Conservation (phyloP, 73 alveolate species). For the Halteria grandinella region DNA sequence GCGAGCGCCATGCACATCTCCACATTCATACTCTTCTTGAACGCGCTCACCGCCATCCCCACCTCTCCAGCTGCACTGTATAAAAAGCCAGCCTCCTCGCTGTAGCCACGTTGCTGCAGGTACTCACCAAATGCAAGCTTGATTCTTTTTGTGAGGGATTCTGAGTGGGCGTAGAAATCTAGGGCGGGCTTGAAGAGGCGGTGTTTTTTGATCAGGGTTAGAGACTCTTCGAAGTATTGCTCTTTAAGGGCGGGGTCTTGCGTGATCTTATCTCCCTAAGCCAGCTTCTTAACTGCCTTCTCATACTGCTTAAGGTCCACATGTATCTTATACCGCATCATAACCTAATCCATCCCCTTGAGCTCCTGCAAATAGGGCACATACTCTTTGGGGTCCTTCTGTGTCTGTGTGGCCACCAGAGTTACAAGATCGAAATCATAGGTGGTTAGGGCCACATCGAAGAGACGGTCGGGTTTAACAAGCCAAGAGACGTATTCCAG, state of each 20-base stretch:
- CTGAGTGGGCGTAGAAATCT: conserved; percentile 66
- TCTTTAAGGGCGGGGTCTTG: no score
- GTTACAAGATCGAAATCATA: conserved; percentile 97
- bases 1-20: conserved; percentile 64
- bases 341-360: conserved; percentile 73
- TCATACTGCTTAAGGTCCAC: conserved; percentile 80
- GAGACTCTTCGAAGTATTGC: conserved; percentile 78
- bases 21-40: conserved; percentile 52
- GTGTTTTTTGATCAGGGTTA: conserved; percentile 76
- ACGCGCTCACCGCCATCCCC: conserved; percentile 59
- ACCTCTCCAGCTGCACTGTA: conserved; percentile 60
- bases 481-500: conserved; percentile 97
- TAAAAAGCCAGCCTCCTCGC: conserved; percentile 77
- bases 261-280: conserved; percentile 84
- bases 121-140: conserved; percentile 85
- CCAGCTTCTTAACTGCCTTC: conserved; percentile 81
- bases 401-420: conserved; percentile 93
- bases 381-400: conserved; percentile 98
- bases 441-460: conserved; percentile 96
- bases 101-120: conserved; percentile 63
- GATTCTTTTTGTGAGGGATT: conserved; percentile 59
- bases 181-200: conserved; percentile 85
- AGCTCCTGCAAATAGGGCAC: conserved; percentile 86
- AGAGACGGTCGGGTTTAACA: conserved; percentile 94
- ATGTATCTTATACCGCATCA: conserved; percentile 78